Evolutionary conservation across 1,284 basidiomycete genomes (phyloP), one percentile per base, ranked within the genome.

Genomic region (Pterulicium gracile): DNA sequence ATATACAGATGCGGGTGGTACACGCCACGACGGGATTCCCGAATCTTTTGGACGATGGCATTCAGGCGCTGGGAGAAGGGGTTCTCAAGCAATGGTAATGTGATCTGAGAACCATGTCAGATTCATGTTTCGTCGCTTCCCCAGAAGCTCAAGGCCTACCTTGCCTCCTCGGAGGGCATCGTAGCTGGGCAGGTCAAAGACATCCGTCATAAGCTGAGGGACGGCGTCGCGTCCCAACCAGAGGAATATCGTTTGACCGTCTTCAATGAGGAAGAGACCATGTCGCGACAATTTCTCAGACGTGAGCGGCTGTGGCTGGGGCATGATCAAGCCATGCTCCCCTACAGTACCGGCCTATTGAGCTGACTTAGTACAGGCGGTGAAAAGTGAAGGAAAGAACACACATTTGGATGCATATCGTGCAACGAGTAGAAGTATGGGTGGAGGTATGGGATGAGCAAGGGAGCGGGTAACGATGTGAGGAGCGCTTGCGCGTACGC

Each of bases 221-320:
- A 98, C 93, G 3, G 96, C 92, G 59, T 98, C 95, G 23, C 94
- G 80, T 4, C 96, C 96, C 45, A 99, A 79, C 88, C 92, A 98
- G 41, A 98, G 73, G 81, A 98, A 98, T 57, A 98, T 88, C 42
- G 90, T 94, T 66, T 98, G 95, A 0, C 90, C 90, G 61, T 98
- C 94, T 63, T 98, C 96, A 55, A 99, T 95, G 51, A 99, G 66
- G 78, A 88, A 98, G 45, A 99, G 72, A 46, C 96, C 96, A 58
- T 98, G 94, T 47, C 94, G 74, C 64, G 97, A 94, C 46, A 99
- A 72, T 36, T 90, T 74, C 65, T 98, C 95, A 24, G 90, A 93
- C 0, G 92, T 93, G 49, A 94, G 75, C 44, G 95, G 95, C 22
- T 97, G 70, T 14, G 88, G 78, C 4, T 80, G 77, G 0, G 93